phyloP scores from a whole-genome alignment of 768 basidiomycete genomes.

The Leccinum truebloodii region DNA sequence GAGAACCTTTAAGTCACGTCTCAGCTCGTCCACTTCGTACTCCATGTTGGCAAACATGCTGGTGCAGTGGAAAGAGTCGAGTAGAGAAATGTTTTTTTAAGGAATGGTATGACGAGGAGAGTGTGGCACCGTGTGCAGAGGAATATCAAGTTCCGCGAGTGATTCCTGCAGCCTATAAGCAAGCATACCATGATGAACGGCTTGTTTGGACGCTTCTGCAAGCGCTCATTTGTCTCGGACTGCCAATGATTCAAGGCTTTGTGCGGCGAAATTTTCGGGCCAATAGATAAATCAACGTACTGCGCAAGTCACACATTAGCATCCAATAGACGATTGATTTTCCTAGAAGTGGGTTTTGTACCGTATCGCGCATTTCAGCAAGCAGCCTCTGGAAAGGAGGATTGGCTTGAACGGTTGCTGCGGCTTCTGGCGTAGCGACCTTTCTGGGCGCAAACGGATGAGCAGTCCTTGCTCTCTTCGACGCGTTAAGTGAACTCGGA shows the following conservation, averaged over 20 bases:
- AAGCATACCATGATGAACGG: conserved; percentile 35
- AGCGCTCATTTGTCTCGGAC: conserved; percentile 83
- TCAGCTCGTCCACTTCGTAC: conserved; percentile 89
- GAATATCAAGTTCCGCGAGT: conserved; percentile 68
- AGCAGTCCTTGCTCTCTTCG: conserved; percentile 41
- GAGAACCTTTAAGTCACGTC: conserved; percentile 69
- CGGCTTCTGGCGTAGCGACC: conserved; percentile 64
- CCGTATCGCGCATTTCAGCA: conserved; percentile 39
- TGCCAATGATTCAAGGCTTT: conserved; percentile 29
- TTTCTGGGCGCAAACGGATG: conserved; percentile 53
- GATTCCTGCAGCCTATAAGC: conserved; percentile 40
- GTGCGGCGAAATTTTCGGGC: not conserved
- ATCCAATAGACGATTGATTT: conserved; percentile 88
- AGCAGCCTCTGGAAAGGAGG: conserved; percentile 65
- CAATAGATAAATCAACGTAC: conserved; percentile 39
- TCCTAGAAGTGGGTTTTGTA: conserved; percentile 43
- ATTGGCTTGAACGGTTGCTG: conserved; percentile 61
- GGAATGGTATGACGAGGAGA: conserved; percentile 63
- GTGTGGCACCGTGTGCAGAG: conserved; percentile 60
- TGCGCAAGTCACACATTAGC: conserved; percentile 83
- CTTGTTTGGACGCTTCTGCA: conserved; percentile 65
- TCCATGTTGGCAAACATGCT: conserved; percentile 81
- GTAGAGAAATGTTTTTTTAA: conserved; percentile 50
- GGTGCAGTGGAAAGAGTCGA: conserved; percentile 51
- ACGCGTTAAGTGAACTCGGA: conserved; percentile 9